These are phyloP conservation scores for Plasmodium adleri DNA, from an alignment of 169 alveolate species.

Conservation along the genomic window DNA sequence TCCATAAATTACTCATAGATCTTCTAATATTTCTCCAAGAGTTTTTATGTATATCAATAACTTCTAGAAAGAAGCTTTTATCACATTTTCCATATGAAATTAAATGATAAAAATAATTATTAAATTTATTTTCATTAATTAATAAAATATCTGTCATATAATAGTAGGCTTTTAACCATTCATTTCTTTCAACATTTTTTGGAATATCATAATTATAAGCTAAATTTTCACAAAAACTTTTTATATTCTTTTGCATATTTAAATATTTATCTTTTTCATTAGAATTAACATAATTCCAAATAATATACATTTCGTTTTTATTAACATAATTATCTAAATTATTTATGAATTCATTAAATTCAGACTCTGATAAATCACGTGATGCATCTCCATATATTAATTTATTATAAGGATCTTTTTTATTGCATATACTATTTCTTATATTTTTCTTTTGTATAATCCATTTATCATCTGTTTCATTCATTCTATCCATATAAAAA, in stretches of 20 bases:
- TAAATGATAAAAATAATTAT: neutral
- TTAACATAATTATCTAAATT: slow-evolving; percentile 16
- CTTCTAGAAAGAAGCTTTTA: slow-evolving; percentile 5
- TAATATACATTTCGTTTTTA: slow-evolving; percentile 13
- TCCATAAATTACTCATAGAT: slow-evolving; percentile 27
- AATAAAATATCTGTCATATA: slow-evolving; percentile 15
- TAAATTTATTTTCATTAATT: slow-evolving; percentile 17
- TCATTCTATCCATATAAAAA: neutral
- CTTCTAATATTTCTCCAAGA: slow-evolving; percentile 4
- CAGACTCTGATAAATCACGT: neutral
- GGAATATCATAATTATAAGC: slow-evolving; percentile 20
- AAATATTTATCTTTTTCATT: slow-evolving; percentile 18
- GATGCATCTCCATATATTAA: neutral
- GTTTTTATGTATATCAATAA: neutral
- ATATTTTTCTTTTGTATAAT: neutral
- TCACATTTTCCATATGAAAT: slow-evolving; percentile 6
- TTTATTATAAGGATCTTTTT: neutral
- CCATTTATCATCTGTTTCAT: neutral
- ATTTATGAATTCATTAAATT: slow-evolving; percentile 3
- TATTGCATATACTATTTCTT: neutral
- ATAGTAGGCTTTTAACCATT: slow-evolving; percentile 5
- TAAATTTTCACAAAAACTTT: slow-evolving; percentile 11
- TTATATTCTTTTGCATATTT: slow-evolving; percentile 4
- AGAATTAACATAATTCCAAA: slow-evolving; percentile 21
- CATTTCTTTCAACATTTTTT: slow-evolving; percentile 2